Evolutionary conservation across 2,329 filamentous ascomycete species (phyloP).

Genomic region (Thielaviopsis musarum): DNA sequence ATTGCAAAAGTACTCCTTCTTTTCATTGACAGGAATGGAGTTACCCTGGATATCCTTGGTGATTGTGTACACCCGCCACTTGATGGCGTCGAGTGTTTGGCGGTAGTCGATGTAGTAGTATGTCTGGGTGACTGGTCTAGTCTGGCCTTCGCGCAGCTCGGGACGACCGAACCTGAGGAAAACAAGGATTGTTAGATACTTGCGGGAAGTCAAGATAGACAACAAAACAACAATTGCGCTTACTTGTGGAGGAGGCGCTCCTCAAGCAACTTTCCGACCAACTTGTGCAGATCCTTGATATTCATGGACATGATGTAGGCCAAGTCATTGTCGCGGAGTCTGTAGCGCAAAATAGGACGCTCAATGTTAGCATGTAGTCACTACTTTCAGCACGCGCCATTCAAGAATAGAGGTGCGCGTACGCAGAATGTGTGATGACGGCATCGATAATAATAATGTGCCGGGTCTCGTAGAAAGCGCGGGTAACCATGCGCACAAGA

Average conservation of each 20-base stretch:
- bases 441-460: constrained; percentile 77
- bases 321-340: constrained; percentile 77
- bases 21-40: constrained; percentile 63
- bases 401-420: constrained; percentile 24
- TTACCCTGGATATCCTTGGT: constrained; percentile 78
- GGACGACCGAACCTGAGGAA: constrained; percentile 25
- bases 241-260: constrained; percentile 44
- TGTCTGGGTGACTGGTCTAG: constrained; percentile 66
- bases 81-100: constrained; percentile 86
- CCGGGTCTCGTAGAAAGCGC: constrained; percentile 74
- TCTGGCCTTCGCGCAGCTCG: constrained; percentile 65
- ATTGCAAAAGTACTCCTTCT: constrained; percentile 79
- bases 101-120: constrained; percentile 98
- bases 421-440: constrained; percentile 67
- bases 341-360: constrained; percentile 47
- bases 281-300: constrained; percentile 77
- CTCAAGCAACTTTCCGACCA: constrained; percentile 70
- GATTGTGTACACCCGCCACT: constrained; percentile 79
- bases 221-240: neutral
- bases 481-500: constrained; percentile 70
- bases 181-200: neutral
- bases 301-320: constrained; percentile 78
- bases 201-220: neutral
- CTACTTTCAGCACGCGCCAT: neutral
- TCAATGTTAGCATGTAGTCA: constrained; percentile 29